phyloP scores from a whole-genome alignment of 2,329 filamentous ascomycete genomes.

The Venturia effusa region DNA sequence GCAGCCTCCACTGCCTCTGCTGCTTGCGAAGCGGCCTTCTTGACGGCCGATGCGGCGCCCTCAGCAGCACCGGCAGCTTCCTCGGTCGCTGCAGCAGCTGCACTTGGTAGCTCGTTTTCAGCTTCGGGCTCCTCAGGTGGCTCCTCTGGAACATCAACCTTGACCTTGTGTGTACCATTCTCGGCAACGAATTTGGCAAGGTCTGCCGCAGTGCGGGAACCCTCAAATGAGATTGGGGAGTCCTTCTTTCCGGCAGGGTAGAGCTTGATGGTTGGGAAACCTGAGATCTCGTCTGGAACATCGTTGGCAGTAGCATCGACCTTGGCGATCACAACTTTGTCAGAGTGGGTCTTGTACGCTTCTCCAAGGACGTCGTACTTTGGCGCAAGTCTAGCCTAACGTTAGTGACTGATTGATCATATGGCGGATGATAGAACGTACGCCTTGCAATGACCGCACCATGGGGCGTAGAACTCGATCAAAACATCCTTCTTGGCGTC shows the following conservation, averaged over 20 bases:
- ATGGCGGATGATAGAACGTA: slow-evolving; percentile 22
- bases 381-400: slow-evolving; percentile 39
- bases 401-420: slow-evolving; percentile 11
- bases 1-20: slow-evolving; percentile 20
- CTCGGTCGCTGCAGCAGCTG: slow-evolving; percentile 21
- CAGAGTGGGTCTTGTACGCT: slow-evolving; percentile 28
- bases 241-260: slow-evolving; percentile 85
- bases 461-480: slow-evolving; percentile 94
- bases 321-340: slow-evolving; percentile 60
- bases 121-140: too few species aligned
- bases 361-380: slow-evolving; percentile 56
- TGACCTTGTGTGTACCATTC: slow-evolving; percentile 66
- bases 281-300: slow-evolving; percentile 89
- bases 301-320: slow-evolving; percentile 95
- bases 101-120: neutral
- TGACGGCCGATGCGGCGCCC: slow-evolving; percentile 23
- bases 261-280: slow-evolving; percentile 99
- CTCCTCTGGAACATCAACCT: slow-evolving; percentile 10
- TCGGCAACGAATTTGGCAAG: slow-evolving; percentile 86
- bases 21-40: slow-evolving; percentile 24
- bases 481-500: slow-evolving; percentile 95
- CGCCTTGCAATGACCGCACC: slow-evolving; percentile 62
- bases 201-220: slow-evolving; percentile 82
- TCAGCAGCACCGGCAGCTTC: slow-evolving; percentile 1
- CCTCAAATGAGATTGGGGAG: slow-evolving; percentile 74